A percentile compares a stretch with the other conserved stretches of the same genome.
phyloP scores from a whole-genome alignment of 495 filamentous ascomycete species.

The Penicillium silybi region DNA sequence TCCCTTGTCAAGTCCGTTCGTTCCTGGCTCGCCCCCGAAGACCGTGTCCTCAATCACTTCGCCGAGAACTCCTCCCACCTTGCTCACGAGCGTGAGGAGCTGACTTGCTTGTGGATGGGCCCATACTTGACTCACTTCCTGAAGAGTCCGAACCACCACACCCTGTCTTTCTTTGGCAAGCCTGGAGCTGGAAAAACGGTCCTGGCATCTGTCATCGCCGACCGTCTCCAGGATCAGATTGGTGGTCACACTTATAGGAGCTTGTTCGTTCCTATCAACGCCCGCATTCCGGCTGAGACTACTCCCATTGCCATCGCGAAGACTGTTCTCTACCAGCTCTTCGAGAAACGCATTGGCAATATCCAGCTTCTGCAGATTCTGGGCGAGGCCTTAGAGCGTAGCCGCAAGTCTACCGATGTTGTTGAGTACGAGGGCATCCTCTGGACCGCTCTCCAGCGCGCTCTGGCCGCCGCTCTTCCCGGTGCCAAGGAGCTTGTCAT shows the following conservation, averaged over 20 bases:
- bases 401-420: slow-evolving; percentile 16
- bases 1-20: slow-evolving; percentile 21
- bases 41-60: slow-evolving; percentile 24
- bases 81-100: slow-evolving; percentile 39
- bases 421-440: slow-evolving; percentile 26
- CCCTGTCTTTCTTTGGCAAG: slow-evolving; percentile 29
- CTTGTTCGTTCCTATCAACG: slow-evolving; percentile 35
- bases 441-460: slow-evolving; percentile 19
- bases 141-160: slow-evolving; percentile 24
- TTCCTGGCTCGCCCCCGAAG: slow-evolving; percentile 27
- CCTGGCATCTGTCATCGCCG: slow-evolving; percentile 32
- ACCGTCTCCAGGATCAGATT: slow-evolving; percentile 36
- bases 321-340: slow-evolving; percentile 34
- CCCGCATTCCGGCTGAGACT: slow-evolving; percentile 24
- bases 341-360: slow-evolving; percentile 37
- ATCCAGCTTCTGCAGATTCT: slow-evolving; percentile 33
- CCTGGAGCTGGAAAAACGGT: slow-evolving; percentile 39
- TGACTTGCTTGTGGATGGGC: slow-evolving; percentile 37
- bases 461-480: slow-evolving; percentile 21
- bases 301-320: slow-evolving; percentile 22
- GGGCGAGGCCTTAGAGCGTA: slow-evolving; percentile 26
- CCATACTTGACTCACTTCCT: slow-evolving; percentile 34
- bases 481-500: slow-evolving; percentile 33
- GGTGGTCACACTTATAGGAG: slow-evolving; percentile 31
- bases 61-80: slow-evolving; percentile 35